A percentile compares a stretch with the other conserved stretches of the same genome.
phyloP scores from a whole-genome alignment of 2,329 filamentous ascomycete species.

The Blastomyces percursus region DNA sequence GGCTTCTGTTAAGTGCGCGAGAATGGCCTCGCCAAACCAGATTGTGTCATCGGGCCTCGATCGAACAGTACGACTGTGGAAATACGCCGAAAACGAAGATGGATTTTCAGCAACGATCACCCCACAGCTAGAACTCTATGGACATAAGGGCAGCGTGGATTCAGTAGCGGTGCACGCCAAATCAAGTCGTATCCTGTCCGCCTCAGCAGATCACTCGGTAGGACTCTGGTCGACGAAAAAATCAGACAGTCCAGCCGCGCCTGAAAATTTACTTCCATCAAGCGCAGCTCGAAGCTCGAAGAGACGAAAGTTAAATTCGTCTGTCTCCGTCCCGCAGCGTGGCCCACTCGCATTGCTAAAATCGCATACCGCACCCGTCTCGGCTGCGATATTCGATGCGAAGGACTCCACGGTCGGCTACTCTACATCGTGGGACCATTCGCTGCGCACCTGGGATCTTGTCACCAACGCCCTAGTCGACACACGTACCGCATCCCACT shows the following conservation, averaged over 20 bases:
- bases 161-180: constrained; percentile 61
- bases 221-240: constrained; percentile 85
- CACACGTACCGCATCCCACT: constrained; percentile 71
- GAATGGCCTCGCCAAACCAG: constrained; percentile 66
- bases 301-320: constrained; percentile 58
- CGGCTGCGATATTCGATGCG: constrained; percentile 73
- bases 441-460: constrained; percentile 80
- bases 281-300: constrained; percentile 56
- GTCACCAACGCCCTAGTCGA: constrained; percentile 69
- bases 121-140: constrained; percentile 70
- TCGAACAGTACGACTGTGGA: constrained; percentile 79
- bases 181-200: constrained; percentile 70
- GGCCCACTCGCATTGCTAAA: constrained; percentile 66
- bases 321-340: constrained; percentile 54
- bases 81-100: constrained; percentile 59
- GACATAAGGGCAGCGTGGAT: constrained; percentile 65
- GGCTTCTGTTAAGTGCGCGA: constrained; percentile 67
- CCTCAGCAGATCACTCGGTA: constrained; percentile 69
- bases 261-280: constrained; percentile 56
- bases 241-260: constrained; percentile 61
- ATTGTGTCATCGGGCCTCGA: constrained; percentile 77
- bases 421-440: constrained; percentile 83
- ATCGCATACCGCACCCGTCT: constrained; percentile 62
- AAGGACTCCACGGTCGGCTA: constrained; percentile 81
- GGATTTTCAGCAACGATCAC: constrained; percentile 53